phyloP scores from a whole-genome alignment of 305 asterid species.

The Fraxinus sp. region DNA sequence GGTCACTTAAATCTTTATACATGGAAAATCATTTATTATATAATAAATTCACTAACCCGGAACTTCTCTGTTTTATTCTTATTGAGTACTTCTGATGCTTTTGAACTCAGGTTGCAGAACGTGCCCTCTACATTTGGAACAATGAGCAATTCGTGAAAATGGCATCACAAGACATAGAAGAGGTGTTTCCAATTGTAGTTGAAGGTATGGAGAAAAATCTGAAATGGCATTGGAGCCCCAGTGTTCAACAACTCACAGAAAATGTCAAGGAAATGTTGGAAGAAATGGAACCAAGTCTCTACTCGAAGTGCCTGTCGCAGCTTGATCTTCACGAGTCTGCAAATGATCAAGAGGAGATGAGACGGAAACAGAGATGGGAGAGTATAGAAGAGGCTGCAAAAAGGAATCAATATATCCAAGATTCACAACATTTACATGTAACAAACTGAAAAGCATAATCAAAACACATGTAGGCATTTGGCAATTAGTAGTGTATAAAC shows the following conservation, averaged over 20 bases:
- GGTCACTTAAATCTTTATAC: not conserved
- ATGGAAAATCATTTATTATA: not conserved
- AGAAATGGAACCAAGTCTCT: slow-evolving; percentile 59
- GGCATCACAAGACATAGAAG: slow-evolving; percentile 56
- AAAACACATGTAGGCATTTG: not conserved
- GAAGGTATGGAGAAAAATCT: slow-evolving; percentile 71
- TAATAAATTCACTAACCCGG: not conserved
- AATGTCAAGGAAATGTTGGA: slow-evolving; percentile 70
- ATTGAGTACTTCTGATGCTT: not conserved
- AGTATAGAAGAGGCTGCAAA: slow-evolving; percentile 51
- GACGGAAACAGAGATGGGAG: slow-evolving; percentile 57
- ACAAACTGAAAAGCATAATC: not conserved
- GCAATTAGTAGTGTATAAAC: not conserved
- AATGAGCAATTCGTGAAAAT: slow-evolving; percentile 76
- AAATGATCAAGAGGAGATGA: slow-evolving; percentile 36
- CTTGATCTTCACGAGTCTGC: slow-evolving; percentile 37
- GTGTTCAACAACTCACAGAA: slow-evolving; percentile 60
- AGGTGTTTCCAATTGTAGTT: slow-evolving; percentile 56
- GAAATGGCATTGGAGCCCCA: slow-evolving; percentile 64
- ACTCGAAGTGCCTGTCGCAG: slow-evolving; percentile 52
- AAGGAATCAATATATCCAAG: slow-evolving; percentile 24
- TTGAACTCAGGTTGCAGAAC: slow-evolving; percentile 67
- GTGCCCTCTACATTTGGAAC: slow-evolving; percentile 83
- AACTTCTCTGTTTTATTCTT: not conserved
- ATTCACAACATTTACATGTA: not conserved